Percentiles rank a stretch among this genome's conserved stretches.
phyloP scores from a whole-genome alignment of 2,329 filamentous ascomycete genomes.

The Cladosporium velox region DNA sequence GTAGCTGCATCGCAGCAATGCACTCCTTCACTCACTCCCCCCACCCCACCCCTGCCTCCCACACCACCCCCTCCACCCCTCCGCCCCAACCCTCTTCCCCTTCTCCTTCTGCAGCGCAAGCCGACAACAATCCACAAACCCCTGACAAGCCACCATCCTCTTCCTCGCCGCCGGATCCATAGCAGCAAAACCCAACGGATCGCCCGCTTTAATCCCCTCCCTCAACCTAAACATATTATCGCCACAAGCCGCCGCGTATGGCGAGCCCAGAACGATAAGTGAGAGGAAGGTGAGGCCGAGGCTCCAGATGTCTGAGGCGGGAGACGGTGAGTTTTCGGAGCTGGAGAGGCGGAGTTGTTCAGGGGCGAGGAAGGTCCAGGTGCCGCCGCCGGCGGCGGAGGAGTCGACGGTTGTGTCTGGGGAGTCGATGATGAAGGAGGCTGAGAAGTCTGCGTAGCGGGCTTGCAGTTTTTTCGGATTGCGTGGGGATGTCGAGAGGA shows the following conservation, averaged over 20 bases:
- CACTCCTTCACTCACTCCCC: neutral
- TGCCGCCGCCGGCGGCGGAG: conserved; percentile 41
- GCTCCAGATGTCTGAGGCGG: conserved; percentile 47
- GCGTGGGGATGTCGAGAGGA: conserved; percentile 35
- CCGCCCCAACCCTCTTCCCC: conserved; percentile 32
- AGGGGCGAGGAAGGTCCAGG: conserved; percentile 50
- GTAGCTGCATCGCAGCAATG: too few relatives aligned
- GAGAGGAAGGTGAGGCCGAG: conserved; percentile 48
- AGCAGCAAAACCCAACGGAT: conserved; percentile 44
- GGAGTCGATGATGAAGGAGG: conserved; percentile 36
- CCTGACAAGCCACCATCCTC: conserved; percentile 37
- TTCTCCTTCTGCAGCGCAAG: conserved; percentile 42
- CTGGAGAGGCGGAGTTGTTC: conserved; percentile 36
- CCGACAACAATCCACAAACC: conserved; percentile 41
- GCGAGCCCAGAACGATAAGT: conserved; percentile 45
- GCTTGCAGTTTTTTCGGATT: conserved; percentile 28
- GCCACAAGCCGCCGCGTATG: conserved; percentile 42
- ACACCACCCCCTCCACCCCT: conserved; percentile 37
- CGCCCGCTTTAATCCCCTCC: conserved; percentile 47
- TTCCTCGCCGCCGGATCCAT: conserved; percentile 40
- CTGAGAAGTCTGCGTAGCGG: conserved; percentile 48
- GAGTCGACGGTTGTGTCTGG: conserved; percentile 27
- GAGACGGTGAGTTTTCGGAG: conserved; percentile 35
- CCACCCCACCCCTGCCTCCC: conserved; percentile 28
- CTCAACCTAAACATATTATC: conserved; percentile 45